These are phyloP conservation scores for Margaritispora aquatica DNA, from an alignment of 495 filamentous ascomycete genomes.

Conservation along the genomic window DNA sequence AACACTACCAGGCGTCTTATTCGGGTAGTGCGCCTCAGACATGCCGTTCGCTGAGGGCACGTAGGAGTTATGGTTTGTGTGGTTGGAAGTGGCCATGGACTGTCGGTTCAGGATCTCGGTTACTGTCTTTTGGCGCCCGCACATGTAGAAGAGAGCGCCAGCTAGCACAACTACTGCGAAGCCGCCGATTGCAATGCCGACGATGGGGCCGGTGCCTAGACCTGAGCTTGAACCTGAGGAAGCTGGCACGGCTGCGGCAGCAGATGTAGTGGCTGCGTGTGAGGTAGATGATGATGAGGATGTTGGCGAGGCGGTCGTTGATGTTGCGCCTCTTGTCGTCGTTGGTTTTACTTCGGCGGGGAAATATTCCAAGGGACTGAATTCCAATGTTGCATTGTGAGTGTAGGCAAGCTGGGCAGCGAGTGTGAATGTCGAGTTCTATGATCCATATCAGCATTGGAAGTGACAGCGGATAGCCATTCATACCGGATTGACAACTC, in stretches of 20 bases:
- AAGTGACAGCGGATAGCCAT: background rate
- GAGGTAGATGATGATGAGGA: constrained; percentile 11
- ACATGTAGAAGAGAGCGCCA: constrained; percentile 34
- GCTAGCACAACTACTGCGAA: constrained; percentile 32
- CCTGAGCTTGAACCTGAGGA: background rate
- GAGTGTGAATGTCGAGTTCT: constrained; percentile 20
- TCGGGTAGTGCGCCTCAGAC: constrained; percentile 16
- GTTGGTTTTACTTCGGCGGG: constrained; percentile 6
- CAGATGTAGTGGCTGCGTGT: background rate
- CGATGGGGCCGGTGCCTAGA: constrained; percentile 36
- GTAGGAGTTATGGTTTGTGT: constrained; percentile 14
- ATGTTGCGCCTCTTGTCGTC: too few relatives aligned
- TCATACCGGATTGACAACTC: constrained; percentile 39
- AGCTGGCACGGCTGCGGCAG: background rate
- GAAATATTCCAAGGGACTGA: constrained; percentile 15
- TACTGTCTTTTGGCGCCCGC: constrained; percentile 29
- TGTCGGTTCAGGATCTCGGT: constrained; percentile 9
- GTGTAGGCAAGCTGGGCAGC: constrained; percentile 7
- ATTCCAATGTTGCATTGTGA: constrained; percentile 8
- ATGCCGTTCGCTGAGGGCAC: constrained; percentile 8
- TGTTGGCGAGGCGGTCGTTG: constrained; percentile 5
- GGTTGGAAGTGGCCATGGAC: background rate
- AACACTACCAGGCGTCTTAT: constrained; percentile 6
- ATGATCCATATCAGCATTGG: background rate
- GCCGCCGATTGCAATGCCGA: constrained; percentile 41